Evolutionary conservation across 176 grass and related monocot species (phyloP).

Genomic region (Hordeum vulgare): MorexV3_pseudomolecules_assembly NC_058519.1:420196269-420196768

Average conservation of each 20-base stretch:
- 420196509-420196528: background rate
- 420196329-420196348: background rate
- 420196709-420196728: conserved; percentile 31
- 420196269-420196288: background rate
- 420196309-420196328: too few relatives aligned
- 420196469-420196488: background rate
- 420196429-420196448: background rate
- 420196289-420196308: background rate
- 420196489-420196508: background rate
- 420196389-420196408: background rate
- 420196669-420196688: background rate
- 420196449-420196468: background rate
- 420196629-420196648: background rate
- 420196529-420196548: background rate
- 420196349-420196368: background rate
- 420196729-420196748: conserved; percentile 37
- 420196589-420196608: background rate
- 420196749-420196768: conserved; percentile 31
- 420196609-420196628: background rate
- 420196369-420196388: background rate
- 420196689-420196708: background rate
- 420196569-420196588: background rate
- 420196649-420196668: background rate
- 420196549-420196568: background rate
- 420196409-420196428: background rate